A percentile compares a stretch with the other conserved stretches of the same genome.
phyloP scores from a whole-genome alignment of 768 basidiomycete species.

The Lactarius hatsudake region DNA sequence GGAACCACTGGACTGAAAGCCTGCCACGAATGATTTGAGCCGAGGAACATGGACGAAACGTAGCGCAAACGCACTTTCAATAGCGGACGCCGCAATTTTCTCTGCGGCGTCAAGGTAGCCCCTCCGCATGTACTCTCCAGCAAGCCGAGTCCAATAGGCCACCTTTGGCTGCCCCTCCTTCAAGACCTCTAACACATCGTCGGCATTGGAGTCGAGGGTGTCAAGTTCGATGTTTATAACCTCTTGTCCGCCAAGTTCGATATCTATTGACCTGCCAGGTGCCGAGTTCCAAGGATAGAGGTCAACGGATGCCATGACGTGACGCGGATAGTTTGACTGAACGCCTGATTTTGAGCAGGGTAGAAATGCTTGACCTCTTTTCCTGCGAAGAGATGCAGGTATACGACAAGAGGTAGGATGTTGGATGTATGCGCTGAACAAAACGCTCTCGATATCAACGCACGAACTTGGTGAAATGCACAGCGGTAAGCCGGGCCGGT shows the following conservation, averaged over 20 bases:
- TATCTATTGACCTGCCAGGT: slow-evolving; percentile 51
- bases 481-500: slow-evolving; percentile 16
- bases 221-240: slow-evolving; percentile 88
- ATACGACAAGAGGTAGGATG: neutral
- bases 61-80: slow-evolving; percentile 53
- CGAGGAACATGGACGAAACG: neutral
- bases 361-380: neutral
- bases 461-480: neutral
- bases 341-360: neutral
- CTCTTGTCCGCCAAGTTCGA: slow-evolving; percentile 80
- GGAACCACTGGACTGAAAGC: slow-evolving; percentile 49
- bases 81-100: slow-evolving; percentile 64
- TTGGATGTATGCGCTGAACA: neutral
- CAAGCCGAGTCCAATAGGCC: slow-evolving; percentile 78
- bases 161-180: slow-evolving; percentile 69
- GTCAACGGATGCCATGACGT: slow-evolving; percentile 12
- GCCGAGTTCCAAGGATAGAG: slow-evolving; percentile 27
- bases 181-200: slow-evolving; percentile 71
- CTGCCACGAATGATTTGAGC: slow-evolving; percentile 36
- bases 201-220: slow-evolving; percentile 74
- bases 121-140: slow-evolving; percentile 84
- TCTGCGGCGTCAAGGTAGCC: slow-evolving; percentile 75
- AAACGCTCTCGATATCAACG: neutral
- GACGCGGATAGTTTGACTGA: neutral
- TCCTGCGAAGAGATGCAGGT: neutral